These are phyloP conservation scores for Pinguiococcus pyrenoidosus DNA, from an alignment of 108 stramenopile genomes.

Conservation along the genomic window DNA sequence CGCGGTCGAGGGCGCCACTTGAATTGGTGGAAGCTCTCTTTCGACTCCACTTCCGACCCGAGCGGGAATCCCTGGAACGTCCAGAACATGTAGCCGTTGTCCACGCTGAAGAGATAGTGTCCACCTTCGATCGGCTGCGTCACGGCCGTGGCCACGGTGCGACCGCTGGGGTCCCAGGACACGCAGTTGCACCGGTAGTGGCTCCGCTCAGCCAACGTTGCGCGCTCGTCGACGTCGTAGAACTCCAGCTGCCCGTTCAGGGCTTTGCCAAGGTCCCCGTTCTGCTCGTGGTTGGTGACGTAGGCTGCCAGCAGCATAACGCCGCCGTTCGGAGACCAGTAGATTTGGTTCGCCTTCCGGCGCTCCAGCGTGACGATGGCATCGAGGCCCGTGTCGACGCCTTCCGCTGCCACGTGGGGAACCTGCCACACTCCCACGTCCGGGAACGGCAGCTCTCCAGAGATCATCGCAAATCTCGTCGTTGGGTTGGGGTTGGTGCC, in stretches of 20 bases:
- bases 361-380: conserved; percentile 61
- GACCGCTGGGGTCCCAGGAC: conserved; percentile 83
- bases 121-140: conserved; percentile 77
- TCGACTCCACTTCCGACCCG: no score
- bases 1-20: conserved; percentile 80
- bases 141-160: conserved; percentile 71
- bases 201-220: conserved; percentile 55
- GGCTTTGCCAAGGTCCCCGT: no score
- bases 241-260: conserved; percentile 74
- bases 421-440: no score
- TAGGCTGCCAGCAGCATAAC: conserved; percentile 73
- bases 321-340: conserved; percentile 83
- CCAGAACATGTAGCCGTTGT: conserved; percentile 89
- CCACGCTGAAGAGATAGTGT: conserved; percentile 89
- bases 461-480: conserved; percentile 87
- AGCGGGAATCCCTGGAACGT: conserved; percentile 74
- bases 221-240: conserved; percentile 76
- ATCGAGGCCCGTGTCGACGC: conserved; percentile 48
- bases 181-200: conserved; percentile 82
- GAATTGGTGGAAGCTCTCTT: conserved; percentile 87
- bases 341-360: conserved; percentile 72
- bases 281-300: conserved; percentile 59
- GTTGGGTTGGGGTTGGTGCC: no score
- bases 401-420: conserved; percentile 29
- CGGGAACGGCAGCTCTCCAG: conserved; percentile 77